Evolutionary conservation across 2,329 filamentous ascomycete species (phyloP).

Genomic region (Colletotrichum higginsianum): DNA sequence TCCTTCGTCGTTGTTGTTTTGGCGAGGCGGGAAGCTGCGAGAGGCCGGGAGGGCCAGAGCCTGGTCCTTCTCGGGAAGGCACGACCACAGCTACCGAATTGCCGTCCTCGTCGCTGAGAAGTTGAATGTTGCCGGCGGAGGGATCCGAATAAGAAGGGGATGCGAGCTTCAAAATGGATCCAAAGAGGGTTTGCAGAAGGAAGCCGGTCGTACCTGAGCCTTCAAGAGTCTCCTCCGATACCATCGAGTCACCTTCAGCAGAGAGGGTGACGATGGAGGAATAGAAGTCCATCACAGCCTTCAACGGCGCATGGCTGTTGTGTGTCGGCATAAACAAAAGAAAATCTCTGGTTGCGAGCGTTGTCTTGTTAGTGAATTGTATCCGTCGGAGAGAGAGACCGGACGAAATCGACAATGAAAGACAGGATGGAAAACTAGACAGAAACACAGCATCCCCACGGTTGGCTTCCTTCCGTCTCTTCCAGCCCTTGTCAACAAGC

Average conservation of each 20-base stretch:
- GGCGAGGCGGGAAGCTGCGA: conserved; percentile 38
- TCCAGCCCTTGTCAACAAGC: conserved; percentile 2
- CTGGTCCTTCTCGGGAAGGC: conserved; percentile 33
- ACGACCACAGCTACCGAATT: conserved; percentile 7
- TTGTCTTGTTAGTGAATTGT: conserved; percentile 20
- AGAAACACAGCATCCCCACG: not conserved
- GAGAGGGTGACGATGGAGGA: conserved; percentile 90
- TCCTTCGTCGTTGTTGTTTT: conserved; percentile 30
- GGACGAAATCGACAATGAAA: not conserved
- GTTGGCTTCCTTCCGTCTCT: not conserved
- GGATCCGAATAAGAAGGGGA: conserved; percentile 57
- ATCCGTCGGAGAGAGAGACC: conserved; percentile 7
- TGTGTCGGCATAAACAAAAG: conserved; percentile 85
- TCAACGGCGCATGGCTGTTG: conserved; percentile 78
- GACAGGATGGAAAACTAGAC: not conserved
- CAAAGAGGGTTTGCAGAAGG: conserved; percentile 82
- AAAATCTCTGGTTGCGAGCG: conserved; percentile 79
- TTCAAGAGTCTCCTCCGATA: conserved; percentile 91
- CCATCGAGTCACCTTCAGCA: conserved; percentile 92
- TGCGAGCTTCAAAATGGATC: conserved; percentile 80
- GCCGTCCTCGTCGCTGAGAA: conserved; percentile 23
- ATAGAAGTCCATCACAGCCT: conserved; percentile 91
- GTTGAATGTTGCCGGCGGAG: conserved; percentile 44
- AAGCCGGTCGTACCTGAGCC: conserved; percentile 90
- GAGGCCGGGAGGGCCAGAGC: conserved; percentile 17